Percentiles rank a stretch among this genome's conserved stretches.
phyloP scores from a whole-genome alignment of 345 rosid species.

The Bruguiera sexangula region DNA sequence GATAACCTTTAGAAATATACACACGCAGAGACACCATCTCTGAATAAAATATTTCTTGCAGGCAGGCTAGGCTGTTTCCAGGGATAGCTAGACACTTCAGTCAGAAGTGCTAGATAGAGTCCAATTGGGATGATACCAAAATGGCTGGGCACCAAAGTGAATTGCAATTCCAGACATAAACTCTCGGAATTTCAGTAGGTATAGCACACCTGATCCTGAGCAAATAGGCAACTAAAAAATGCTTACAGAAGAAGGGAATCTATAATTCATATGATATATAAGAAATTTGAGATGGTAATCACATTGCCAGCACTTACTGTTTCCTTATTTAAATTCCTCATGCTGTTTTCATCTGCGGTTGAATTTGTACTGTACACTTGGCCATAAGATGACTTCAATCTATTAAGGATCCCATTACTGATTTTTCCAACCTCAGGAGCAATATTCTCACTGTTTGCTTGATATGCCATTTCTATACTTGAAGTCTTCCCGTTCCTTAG shows the following conservation, averaged over 20 bases:
- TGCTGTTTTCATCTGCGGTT: slow-evolving; percentile 26
- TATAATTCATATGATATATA: not conserved
- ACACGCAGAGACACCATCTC: too few relatives aligned
- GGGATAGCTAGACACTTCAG: too few relatives aligned
- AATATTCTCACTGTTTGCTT: slow-evolving; percentile 32
- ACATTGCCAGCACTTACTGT: slow-evolving; percentile 37
- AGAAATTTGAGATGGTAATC: slow-evolving; percentile 3
- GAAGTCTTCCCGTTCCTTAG: slow-evolving; percentile 53
- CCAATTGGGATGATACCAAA: not conserved
- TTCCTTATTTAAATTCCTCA: slow-evolving; percentile 32
- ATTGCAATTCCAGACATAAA: not conserved
- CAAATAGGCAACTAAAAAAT: not conserved
- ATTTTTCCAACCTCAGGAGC: slow-evolving; percentile 38
- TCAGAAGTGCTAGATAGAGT: too few relatives aligned
- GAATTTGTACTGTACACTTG: slow-evolving; percentile 17
- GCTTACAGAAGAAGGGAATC: not conserved
- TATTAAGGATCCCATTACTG: slow-evolving; percentile 41
- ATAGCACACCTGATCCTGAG: not conserved
- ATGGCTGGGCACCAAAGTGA: not conserved
- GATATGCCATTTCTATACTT: slow-evolving; percentile 28
- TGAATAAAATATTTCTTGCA: too few relatives aligned
- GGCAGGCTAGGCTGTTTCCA: too few relatives aligned
- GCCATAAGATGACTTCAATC: slow-evolving; percentile 57
- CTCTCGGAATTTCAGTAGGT: not conserved
- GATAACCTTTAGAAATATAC: too few relatives aligned